Evolutionary conservation across 768 basidiomycete genomes (phyloP).

Genomic region (Crepidotus variabilis): DNA sequence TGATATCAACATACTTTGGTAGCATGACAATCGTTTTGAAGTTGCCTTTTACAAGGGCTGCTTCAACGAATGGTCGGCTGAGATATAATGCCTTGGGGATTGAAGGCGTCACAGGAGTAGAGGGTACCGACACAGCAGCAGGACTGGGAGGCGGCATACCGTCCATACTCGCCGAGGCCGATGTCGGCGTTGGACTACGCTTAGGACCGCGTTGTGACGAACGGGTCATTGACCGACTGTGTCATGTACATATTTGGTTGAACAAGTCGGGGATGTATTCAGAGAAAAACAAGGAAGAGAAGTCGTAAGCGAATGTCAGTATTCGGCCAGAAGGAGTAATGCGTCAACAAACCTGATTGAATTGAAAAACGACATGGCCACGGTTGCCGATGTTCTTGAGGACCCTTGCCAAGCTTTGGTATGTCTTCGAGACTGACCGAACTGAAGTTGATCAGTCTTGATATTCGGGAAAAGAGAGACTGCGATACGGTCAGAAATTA

Average conservation of each 20-base stretch:
- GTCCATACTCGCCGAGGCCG: background rate
- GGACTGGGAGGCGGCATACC: constrained; percentile 23
- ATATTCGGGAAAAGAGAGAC: constrained; percentile 2
- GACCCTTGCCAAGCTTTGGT: background rate
- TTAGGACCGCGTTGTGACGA: constrained; percentile 27
- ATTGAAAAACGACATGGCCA: constrained; percentile 78
- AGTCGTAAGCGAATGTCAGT: background rate
- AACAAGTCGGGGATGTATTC: too few relatives aligned
- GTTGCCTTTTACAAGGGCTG: constrained; percentile 93
- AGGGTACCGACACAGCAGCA: constrained; percentile 31
- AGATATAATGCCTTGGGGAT: constrained; percentile 79
- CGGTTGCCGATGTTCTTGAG: background rate
- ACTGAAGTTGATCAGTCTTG: constrained; percentile 31
- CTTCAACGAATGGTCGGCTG: constrained; percentile 94
- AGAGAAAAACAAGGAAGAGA: background rate
- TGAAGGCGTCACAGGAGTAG: constrained; percentile 56
- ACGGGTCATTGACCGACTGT: constrained; percentile 69
- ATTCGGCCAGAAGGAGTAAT: background rate
- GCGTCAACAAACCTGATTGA: constrained; percentile 59
- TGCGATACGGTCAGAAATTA: background rate
- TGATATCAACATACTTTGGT: constrained; percentile 97
- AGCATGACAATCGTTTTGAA: constrained; percentile 97
- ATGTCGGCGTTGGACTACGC: background rate
- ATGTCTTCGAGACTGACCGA: background rate
- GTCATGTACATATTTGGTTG: background rate